phyloP scores from a whole-genome alignment of 805 yeast species.

The Pichia exigua region DNA sequence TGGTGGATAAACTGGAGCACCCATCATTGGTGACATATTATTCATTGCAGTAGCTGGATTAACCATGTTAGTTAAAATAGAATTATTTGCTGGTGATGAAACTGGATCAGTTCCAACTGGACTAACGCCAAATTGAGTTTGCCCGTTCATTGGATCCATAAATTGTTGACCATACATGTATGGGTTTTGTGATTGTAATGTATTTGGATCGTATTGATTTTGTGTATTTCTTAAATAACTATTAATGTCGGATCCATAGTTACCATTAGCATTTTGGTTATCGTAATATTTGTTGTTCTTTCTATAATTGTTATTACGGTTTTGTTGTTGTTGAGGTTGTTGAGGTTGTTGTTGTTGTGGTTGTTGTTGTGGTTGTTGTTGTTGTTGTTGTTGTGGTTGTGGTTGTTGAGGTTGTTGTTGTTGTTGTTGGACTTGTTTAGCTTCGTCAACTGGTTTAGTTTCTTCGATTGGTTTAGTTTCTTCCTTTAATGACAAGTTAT shows the following conservation, averaged over 20 bases:
- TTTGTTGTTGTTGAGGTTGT: slow-evolving; percentile 14
- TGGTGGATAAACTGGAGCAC: slow-evolving; percentile 26
- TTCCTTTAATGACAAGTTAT: slow-evolving; percentile 2
- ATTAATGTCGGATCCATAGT: slow-evolving; percentile 19
- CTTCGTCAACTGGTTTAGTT: background rate
- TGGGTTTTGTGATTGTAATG: slow-evolving; percentile 16
- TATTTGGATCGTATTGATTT: slow-evolving; percentile 20
- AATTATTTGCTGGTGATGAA: slow-evolving; percentile 15
- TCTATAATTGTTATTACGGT: slow-evolving; percentile 4
- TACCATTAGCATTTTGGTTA: slow-evolving; percentile 14
- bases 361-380: slow-evolving; percentile 16
- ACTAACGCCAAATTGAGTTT: slow-evolving; percentile 7
- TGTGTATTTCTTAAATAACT: slow-evolving; percentile 20
- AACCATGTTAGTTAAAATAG: slow-evolving; percentile 16
- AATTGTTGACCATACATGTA: slow-evolving; percentile 15
- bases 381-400: slow-evolving; percentile 15
- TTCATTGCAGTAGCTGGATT: slow-evolving; percentile 9
- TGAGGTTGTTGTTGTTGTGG: slow-evolving; percentile 13
- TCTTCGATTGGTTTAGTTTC: background rate
- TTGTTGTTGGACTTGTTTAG: slow-evolving; percentile 15
- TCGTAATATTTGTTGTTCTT: slow-evolving; percentile 14
- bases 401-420: slow-evolving; percentile 16
- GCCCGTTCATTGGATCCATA: slow-evolving; percentile 18
- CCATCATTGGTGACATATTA: slow-evolving; percentile 24
- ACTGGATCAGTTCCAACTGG: slow-evolving; percentile 3